A percentile compares a stretch with the other conserved stretches of the same genome.
These are phyloP conservation scores for Botryotinia convoluta DNA, from an alignment of 2,329 filamentous ascomycete species.

Conservation along the genomic window DNA sequence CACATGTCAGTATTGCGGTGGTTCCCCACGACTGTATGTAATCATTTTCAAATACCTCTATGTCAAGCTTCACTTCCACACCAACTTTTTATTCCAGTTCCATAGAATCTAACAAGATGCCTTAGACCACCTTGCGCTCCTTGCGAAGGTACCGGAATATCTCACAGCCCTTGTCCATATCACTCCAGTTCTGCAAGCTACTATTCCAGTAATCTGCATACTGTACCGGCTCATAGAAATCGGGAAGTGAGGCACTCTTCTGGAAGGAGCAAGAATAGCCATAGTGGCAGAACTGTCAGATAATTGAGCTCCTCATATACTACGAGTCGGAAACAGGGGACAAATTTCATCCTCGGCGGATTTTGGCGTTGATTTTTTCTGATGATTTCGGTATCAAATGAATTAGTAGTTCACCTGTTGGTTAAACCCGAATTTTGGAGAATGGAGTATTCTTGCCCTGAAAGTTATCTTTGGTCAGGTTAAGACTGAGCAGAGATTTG, in stretches of 20 bases:
- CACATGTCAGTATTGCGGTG: not conserved
- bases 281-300: not conserved
- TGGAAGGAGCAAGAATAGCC: not conserved
- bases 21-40: not conserved
- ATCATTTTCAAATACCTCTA: not conserved
- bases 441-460: not conserved
- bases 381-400: not conserved
- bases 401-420: not conserved
- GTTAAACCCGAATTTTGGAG: not conserved
- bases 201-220: not conserved
- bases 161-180: not conserved
- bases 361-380: constrained; percentile 9
- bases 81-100: not conserved
- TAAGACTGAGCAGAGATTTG: not conserved
- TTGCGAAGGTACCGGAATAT: not conserved
- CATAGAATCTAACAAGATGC: not conserved
- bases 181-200: not conserved
- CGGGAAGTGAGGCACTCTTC: not conserved
- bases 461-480: not conserved
- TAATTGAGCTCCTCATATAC: not conserved
- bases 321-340: not conserved
- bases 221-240: not conserved
- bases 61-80: no score
- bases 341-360: not conserved
- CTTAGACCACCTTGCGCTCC: not conserved